Evolutionary conservation across 2,329 filamentous ascomycete species (phyloP), one percentile per base, ranked within the genome.

Genomic region (Ambrosiella beaveri): DNA sequence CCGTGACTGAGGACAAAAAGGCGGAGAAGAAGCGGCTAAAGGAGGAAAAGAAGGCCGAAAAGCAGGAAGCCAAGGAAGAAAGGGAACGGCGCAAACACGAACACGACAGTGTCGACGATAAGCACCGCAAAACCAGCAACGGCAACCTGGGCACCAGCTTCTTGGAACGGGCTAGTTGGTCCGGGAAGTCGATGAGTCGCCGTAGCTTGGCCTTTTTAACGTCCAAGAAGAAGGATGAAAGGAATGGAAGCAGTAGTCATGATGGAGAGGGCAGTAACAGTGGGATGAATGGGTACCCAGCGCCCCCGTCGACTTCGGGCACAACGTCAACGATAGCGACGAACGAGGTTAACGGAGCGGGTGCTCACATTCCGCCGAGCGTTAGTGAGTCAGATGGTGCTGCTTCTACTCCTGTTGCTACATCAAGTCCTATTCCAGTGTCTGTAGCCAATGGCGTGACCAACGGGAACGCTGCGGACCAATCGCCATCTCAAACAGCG

Each of bases 171-270:
- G 82, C 86, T 62, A 79, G 82, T 63, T 77, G 83, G 57, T 81
- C 81, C 8, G 88, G 84, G 68, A 91, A 87, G 72, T 89, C 86
- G 62, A 78, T 95, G 73, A 80, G 86, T 54, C 80, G 84, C 62
- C 88, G 85, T 69, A 85, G 86, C 63, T 83, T 87, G 65, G 79
- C 77, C 38, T 85, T 86, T 65, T 71, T 84, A 41, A 54, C 55
- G 2, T 73, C 75, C 64, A 80, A 79, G 61, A 75, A 79, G 61
- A 75, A 71, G 66, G 64, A 61, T 38, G 50, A 54, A 8, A 49
- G 37, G 45, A 54, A 38, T 19, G 41, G 35, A 17, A 49, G 15
- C 36, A 6, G 12, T 36, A 11, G 17, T 47, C 1, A 38, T 49
- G 41, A 15, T 44, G 39, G 35, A 12, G n/a, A 44, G 12, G 12